These are phyloP conservation scores for Rhizopogon vinicolor DNA, from an alignment of 768 basidiomycete genomes.

Conservation along the genomic window DNA sequence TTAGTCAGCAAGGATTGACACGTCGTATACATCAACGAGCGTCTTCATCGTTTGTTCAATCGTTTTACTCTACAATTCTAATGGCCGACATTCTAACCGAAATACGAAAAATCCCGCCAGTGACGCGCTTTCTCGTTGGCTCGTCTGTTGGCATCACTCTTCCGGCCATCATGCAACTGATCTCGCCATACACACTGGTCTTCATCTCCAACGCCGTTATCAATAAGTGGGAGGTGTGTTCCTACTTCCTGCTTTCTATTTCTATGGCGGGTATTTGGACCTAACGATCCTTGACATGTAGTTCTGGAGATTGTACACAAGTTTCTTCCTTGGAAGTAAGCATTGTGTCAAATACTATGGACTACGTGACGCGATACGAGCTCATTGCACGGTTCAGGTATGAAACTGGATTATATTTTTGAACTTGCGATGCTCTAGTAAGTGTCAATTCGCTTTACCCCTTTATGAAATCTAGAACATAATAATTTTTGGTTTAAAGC, in stretches of 20 bases:
- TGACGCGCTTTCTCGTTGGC: constrained; percentile 65
- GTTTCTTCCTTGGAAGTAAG: constrained; percentile 70
- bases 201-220: constrained; percentile 47
- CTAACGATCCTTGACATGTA: constrained; percentile 21
- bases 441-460: constrained; percentile 4
- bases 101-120: constrained; percentile 77
- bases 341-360: background rate
- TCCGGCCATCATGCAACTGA: constrained; percentile 48
- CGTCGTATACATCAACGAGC: background rate
- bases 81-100: constrained; percentile 54
- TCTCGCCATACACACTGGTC: constrained; percentile 49
- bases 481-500: constrained; percentile 31
- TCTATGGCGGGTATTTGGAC: background rate
- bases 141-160: constrained; percentile 60
- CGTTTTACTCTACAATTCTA: no score
- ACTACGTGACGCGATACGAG: background rate
- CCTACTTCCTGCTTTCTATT: background rate
- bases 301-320: constrained; percentile 72
- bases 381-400: constrained; percentile 14
- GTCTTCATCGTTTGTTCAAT: background rate
- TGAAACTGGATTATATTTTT: constrained; percentile 32
- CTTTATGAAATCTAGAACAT: background rate
- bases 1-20: background rate
- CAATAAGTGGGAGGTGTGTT: constrained; percentile 48
- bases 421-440: constrained; percentile 41